phyloP scores from a whole-genome alignment of 148 eudicot species.

The Mesembryanthemum crystallinum region DNA sequence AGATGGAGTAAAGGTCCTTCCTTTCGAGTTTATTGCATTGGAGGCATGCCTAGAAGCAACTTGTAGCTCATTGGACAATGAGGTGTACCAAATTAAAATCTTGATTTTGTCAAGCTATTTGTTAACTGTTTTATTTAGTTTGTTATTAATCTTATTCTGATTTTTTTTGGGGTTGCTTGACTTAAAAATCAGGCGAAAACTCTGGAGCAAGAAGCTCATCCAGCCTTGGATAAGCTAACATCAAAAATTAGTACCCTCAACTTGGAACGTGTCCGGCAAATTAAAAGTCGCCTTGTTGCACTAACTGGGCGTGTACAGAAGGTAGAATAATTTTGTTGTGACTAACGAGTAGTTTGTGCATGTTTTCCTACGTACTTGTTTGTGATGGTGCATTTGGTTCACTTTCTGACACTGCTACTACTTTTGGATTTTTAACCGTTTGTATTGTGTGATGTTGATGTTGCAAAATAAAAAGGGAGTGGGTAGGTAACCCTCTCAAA shows the following conservation, averaged over 20 bases:
- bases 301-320: conserved; percentile 98
- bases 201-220: conserved; percentile 98
- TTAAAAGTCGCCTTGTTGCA: conserved; percentile 95
- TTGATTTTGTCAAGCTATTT: neutral
- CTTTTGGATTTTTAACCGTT: too few species aligned
- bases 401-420: neutral
- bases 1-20: conserved; percentile 79
- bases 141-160: neutral
- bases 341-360: neutral
- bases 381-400: neutral
- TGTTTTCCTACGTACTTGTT: neutral
- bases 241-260: conserved; percentile 96
- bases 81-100: conserved; percentile 35
- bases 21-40: conserved; percentile 92
- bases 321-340: conserved; percentile 34
- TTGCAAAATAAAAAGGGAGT: too few species aligned
- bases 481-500: too few species aligned
- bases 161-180: conserved; percentile 15
- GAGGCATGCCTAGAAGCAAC: conserved; percentile 99
- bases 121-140: conserved; percentile 3
- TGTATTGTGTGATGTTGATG: too few species aligned
- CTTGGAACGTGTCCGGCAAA: conserved; percentile 96
- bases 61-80: conserved; percentile 82
- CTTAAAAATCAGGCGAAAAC: conserved; percentile 70
- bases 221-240: conserved; percentile 94